Percentiles rank a stretch among this genome's conserved stretches.
These are phyloP conservation scores for Inonotus obliquus DNA, from an alignment of 1,284 basidiomycete species.

Conservation along the genomic window DNA sequence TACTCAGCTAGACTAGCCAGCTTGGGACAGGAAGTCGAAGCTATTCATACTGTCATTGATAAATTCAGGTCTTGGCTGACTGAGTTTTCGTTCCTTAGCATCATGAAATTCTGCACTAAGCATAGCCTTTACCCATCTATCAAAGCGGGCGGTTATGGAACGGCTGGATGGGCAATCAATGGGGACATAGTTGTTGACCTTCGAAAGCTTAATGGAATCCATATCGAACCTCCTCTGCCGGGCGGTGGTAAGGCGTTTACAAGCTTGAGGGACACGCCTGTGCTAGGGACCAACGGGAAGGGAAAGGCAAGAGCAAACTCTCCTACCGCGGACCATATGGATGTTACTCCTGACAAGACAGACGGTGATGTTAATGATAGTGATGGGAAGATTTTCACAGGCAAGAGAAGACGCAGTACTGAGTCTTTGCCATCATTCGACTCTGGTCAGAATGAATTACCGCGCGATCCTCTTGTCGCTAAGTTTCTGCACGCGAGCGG, in stretches of 20 bases:
- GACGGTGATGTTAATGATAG: neutral
- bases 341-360: neutral
- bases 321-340: neutral
- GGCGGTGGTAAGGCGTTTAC: constrained; percentile 42
- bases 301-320: constrained; percentile 46
- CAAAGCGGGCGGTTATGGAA: constrained; percentile 86
- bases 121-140: constrained; percentile 74
- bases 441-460: neutral
- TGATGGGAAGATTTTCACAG: neutral
- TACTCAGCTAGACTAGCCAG: too few species aligned
- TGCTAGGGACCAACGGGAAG: constrained; percentile 24
- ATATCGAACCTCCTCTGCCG: constrained; percentile 52
- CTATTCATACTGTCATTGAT: too few species aligned
- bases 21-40: too few species aligned
- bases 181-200: constrained; percentile 84
- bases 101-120: constrained; percentile 64
- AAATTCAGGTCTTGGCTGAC: too few species aligned
- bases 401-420: constrained; percentile 14
- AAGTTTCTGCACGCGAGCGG: constrained; percentile 45
- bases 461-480: constrained; percentile 43
- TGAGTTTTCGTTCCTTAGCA: constrained; percentile 34
- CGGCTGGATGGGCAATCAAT: constrained; percentile 81
- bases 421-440: neutral
- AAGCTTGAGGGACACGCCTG: constrained; percentile 48
- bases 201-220: constrained; percentile 57